These are phyloP conservation scores for Blastobotrys attinorum DNA, from an alignment of 805 yeast species.

Conservation along the genomic window DNA sequence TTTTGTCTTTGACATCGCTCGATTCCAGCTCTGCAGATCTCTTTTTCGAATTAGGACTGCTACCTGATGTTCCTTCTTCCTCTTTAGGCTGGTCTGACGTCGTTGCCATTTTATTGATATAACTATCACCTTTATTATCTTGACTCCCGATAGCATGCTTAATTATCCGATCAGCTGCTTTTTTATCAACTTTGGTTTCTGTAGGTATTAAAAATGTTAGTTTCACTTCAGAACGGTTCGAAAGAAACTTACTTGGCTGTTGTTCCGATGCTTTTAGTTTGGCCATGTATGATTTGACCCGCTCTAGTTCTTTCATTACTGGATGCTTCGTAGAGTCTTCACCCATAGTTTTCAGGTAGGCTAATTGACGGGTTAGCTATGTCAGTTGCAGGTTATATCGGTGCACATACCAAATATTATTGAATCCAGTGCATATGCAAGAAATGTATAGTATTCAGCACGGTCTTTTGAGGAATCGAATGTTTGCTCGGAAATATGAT, in stretches of 20 bases:
- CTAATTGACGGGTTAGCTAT: no score
- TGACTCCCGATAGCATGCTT: slow-evolving; percentile 41
- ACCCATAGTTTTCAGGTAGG: slow-evolving; percentile 48
- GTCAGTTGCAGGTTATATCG: neutral
- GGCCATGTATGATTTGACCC: slow-evolving; percentile 63
- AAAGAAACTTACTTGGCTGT: slow-evolving; percentile 14
- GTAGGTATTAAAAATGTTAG: slow-evolving; percentile 1
- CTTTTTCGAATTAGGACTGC: no score
- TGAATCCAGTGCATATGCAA: slow-evolving; percentile 19
- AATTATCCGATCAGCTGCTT: slow-evolving; percentile 41
- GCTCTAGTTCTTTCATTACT: slow-evolving; percentile 53
- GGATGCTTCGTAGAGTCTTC: slow-evolving; percentile 50
- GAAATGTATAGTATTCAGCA: slow-evolving; percentile 16
- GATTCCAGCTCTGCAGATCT: no score
- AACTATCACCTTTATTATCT: no score
- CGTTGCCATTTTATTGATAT: no score
- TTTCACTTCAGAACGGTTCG: slow-evolving; percentile 17
- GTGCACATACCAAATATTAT: slow-evolving; percentile 16
- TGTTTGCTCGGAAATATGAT: slow-evolving; percentile 11
- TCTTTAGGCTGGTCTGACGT: no score
- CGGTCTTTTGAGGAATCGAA: slow-evolving; percentile 11
- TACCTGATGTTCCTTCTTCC: no score
- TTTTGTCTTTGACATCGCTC: neutral
- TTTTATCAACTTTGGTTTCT: slow-evolving; percentile 24
- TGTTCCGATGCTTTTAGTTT: slow-evolving; percentile 36